A percentile compares a stretch with the other conserved stretches of the same genome.
Evolutionary conservation across 2,329 filamentous ascomycete genomes (phyloP).

Genomic region (Alternaria sp.): DNA sequence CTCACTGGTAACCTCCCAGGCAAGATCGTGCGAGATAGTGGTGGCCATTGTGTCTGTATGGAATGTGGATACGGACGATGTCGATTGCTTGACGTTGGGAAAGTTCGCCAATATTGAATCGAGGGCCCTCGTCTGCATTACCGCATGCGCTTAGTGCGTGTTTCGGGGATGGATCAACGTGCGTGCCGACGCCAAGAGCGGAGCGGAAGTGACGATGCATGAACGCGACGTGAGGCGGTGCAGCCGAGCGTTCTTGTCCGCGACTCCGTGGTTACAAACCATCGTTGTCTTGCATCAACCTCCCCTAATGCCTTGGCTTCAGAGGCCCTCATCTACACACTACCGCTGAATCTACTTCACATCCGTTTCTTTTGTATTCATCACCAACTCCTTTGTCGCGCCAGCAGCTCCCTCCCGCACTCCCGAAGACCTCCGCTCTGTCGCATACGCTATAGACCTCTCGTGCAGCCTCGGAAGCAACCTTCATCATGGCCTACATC

Average conservation of each 20-base stretch:
- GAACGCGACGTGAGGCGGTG: slow-evolving; percentile 17
- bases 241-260: slow-evolving; percentile 21
- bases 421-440: slow-evolving; percentile 26
- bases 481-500: slow-evolving; percentile 72
- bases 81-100: slow-evolving; percentile 22
- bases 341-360: slow-evolving; percentile 6
- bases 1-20: slow-evolving; percentile 96
- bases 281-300: slow-evolving; percentile 5
- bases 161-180: slow-evolving; percentile 29
- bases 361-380: slow-evolving; percentile 16
- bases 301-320: slow-evolving; percentile 3
- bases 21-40: slow-evolving; percentile 82
- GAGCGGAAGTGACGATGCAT: slow-evolving; percentile 24
- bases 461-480: slow-evolving; percentile 4
- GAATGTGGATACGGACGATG: slow-evolving; percentile 35
- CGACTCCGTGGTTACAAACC: slow-evolving; percentile 10
- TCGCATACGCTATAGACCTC: slow-evolving; percentile 6
- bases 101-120: slow-evolving; percentile 32
- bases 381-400: slow-evolving; percentile 8
- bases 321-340: slow-evolving; percentile 9
- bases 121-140: slow-evolving; percentile 34
- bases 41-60: slow-evolving; percentile 55
- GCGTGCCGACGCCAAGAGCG: slow-evolving; percentile 14
- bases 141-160: slow-evolving; percentile 35
- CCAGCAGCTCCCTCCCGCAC: slow-evolving; percentile 12